These are phyloP conservation scores for Neurospora sp. DNA, from an alignment of 495 filamentous ascomycete genomes.

Conservation along the genomic window DNA sequence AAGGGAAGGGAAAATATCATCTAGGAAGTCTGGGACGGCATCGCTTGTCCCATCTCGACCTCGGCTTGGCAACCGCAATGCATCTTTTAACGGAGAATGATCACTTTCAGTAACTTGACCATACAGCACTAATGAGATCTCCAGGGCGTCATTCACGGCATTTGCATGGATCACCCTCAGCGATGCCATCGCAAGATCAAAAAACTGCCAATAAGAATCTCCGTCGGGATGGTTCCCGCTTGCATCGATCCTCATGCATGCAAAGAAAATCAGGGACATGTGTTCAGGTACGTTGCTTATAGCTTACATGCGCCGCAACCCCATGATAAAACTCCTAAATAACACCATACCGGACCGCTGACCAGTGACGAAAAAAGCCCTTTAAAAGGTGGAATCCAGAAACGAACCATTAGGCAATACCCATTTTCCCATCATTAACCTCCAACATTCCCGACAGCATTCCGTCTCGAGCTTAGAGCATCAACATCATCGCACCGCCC, in stretches of 20 bases:
- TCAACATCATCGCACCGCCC: constrained; percentile 16
- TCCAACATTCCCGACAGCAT: background rate
- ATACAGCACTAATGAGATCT: background rate
- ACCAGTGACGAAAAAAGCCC: background rate
- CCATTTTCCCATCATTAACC: background rate
- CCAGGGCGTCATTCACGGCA: background rate
- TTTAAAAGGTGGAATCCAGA: background rate
- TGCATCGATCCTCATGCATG: background rate
- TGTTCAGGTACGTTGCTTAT: background rate
- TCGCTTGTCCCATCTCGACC: background rate
- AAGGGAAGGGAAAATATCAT: background rate
- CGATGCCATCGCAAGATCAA: background rate
- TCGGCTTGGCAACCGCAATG: background rate
- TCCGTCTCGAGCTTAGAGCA: constrained; percentile 9
- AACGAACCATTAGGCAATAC: background rate
- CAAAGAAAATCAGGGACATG: background rate
- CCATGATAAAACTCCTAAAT: background rate
- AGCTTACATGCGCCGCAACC: background rate
- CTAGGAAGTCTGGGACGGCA: background rate
- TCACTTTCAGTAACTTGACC: background rate
- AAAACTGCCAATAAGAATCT: background rate
- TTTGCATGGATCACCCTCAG: background rate
- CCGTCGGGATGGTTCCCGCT: background rate
- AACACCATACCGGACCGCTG: background rate
- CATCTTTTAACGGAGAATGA: background rate